Percentiles rank a stretch among this genome's conserved stretches.
Evolutionary conservation across 208 protist species (phyloP).

Genomic region (Acanthamoeba triangularis): DNA sequence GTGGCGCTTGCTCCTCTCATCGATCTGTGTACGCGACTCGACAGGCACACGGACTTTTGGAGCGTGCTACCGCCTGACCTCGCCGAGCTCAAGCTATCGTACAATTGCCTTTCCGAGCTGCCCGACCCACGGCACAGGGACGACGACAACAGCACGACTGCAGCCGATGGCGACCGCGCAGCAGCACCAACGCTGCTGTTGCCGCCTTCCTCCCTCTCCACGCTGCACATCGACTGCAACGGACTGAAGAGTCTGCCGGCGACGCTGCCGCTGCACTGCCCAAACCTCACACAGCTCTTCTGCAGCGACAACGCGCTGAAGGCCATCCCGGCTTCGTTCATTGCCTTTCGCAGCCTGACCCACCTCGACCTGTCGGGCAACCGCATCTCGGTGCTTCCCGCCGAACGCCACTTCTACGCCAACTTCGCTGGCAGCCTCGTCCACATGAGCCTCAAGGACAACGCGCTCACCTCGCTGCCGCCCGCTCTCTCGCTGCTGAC

Average conservation of each 20-base stretch:
- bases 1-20: not conserved
- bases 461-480: not conserved
- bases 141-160: not conserved
- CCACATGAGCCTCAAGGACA: not conserved
- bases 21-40: not conserved
- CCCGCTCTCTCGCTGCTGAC: not conserved
- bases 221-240: slow-evolving; percentile 40
- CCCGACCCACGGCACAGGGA: not conserved
- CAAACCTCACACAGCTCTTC: not conserved
- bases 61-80: not conserved
- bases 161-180: not conserved
- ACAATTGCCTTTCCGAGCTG: slow-evolving; percentile 41
- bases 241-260: not conserved
- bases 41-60: not conserved
- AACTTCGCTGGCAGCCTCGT: not conserved
- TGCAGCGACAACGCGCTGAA: not conserved
- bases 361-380: slow-evolving; percentile 59
- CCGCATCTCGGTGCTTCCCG: not conserved
- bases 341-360: not conserved
- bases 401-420: not conserved
- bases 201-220: not conserved
- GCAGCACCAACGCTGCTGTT: not conserved
- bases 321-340: not conserved
- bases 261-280: slow-evolving; percentile 12
- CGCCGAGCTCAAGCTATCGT: slow-evolving; percentile 6